Evolutionary conservation across 1,139 yeast genomes (phyloP).

Genomic region (Blastobotrys ciferrii): DNA sequence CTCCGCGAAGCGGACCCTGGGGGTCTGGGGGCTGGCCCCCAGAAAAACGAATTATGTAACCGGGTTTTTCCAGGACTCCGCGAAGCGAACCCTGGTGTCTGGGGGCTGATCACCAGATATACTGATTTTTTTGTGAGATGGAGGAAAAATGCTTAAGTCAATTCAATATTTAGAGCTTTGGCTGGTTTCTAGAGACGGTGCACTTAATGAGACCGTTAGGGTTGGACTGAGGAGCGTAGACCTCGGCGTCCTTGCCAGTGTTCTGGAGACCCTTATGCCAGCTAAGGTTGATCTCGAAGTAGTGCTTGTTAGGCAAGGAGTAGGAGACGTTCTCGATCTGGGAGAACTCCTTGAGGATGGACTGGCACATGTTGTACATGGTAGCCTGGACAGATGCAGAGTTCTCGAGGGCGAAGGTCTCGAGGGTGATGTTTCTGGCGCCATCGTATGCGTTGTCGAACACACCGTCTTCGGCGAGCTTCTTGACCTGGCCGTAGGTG

Average conservation of each 20-base stretch:
- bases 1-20: too few species aligned
- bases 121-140: too few species aligned
- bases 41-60: too few species aligned
- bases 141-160: too few species aligned
- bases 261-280: conserved; percentile 80
- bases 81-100: too few species aligned
- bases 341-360: conserved; percentile 59
- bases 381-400: conserved; percentile 94
- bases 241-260: conserved; percentile 58
- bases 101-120: too few species aligned
- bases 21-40: too few species aligned
- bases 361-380: conserved; percentile 85
- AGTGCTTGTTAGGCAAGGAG: conserved; percentile 86
- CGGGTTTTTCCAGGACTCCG: too few species aligned
- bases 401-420: conserved; percentile 76
- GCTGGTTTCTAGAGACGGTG: conserved; percentile 62
- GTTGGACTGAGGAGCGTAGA: conserved; percentile 86
- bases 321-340: conserved; percentile 65
- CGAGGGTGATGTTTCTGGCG: conserved; percentile 70
- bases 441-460: conserved; percentile 60
- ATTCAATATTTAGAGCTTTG: conserved; percentile 13
- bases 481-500: conserved; percentile 50
- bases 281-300: conserved; percentile 69
- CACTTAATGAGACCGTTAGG: conserved; percentile 90
- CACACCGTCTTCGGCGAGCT: conserved; percentile 56